phyloP scores from a whole-genome alignment of 805 yeast species.

The Lipomyces yamadae region DNA sequence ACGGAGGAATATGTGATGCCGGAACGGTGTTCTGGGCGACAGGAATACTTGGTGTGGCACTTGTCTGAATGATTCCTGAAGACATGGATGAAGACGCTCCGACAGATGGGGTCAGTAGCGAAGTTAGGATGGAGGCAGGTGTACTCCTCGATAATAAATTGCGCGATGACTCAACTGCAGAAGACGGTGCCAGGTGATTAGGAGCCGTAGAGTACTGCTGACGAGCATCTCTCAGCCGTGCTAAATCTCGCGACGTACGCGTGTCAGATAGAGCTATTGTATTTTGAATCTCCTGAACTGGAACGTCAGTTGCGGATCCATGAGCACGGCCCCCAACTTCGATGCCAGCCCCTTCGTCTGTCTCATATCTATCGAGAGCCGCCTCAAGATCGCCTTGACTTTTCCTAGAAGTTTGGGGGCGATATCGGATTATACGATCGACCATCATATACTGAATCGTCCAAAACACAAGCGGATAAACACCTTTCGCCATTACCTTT shows the following conservation, averaged over 20 bases:
- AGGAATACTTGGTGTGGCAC: not conserved
- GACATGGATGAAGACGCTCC: not conserved
- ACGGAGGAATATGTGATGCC: not conserved
- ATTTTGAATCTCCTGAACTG: not conserved
- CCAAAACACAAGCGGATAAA: constrained; percentile 26
- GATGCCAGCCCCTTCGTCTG: not conserved
- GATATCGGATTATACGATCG: constrained; percentile 25
- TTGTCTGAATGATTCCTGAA: not conserved
- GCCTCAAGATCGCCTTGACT: constrained; percentile 4
- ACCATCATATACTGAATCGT: constrained; percentile 16
- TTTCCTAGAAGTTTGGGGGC: not conserved
- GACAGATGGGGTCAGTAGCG: constrained; percentile 13
- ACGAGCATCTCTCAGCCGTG: not conserved
- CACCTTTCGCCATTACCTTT: constrained; percentile 9
- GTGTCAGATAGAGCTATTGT: not conserved
- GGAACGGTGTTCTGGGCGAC: not conserved
- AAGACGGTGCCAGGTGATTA: not conserved
- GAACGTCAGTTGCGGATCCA: not conserved
- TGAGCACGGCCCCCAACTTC: not conserved
- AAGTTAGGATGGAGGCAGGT: constrained; percentile 6
- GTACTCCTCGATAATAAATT: not conserved
- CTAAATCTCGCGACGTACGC: not conserved
- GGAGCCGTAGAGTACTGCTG: not conserved
- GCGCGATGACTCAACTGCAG: constrained; percentile 1
- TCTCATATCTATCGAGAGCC: not conserved